Conservation (phyloP, 345 rosid species). For the Odontarrhena argentea region DNA sequence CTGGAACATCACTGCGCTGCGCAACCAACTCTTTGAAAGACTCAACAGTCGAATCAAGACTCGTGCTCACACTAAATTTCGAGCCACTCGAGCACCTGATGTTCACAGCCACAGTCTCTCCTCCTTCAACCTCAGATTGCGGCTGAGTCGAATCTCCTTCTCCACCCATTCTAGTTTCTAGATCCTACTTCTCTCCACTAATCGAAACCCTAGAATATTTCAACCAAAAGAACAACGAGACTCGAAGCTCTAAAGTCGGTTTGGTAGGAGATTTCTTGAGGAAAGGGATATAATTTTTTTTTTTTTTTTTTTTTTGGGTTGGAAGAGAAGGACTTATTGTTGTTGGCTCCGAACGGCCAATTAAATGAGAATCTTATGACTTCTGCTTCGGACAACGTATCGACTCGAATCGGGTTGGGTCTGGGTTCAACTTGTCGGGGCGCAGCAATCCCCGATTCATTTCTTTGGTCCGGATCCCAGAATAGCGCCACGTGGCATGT, state of each 20-base stretch:
- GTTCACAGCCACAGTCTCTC: constrained; percentile 49
- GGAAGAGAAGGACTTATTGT: background rate
- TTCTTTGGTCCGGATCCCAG: background rate
- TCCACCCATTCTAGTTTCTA: constrained; percentile 43
- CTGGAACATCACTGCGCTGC: constrained; percentile 68
- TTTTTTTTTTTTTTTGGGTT: no score
- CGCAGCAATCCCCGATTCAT: background rate
- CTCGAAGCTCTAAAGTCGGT: constrained; percentile 20
- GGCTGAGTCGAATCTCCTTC: constrained; percentile 71
- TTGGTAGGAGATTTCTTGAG: constrained; percentile 36
- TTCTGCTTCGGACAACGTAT: constrained; percentile 25
- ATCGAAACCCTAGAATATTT: constrained; percentile 34
- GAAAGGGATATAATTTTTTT: constrained; percentile 19
- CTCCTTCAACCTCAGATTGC: constrained; percentile 41
- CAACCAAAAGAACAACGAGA: constrained; percentile 4
- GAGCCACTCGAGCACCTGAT: constrained; percentile 69
- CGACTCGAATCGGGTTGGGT: background rate
- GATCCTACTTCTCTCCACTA: constrained; percentile 7
- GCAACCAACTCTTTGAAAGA: constrained; percentile 61
- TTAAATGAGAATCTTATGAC: constrained; percentile 2
- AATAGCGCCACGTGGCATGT: background rate
- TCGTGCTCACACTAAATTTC: constrained; percentile 56
- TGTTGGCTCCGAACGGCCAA: constrained; percentile 10
- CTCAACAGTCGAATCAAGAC: constrained; percentile 61
- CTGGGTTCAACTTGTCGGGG: background rate